Evolutionary conservation across 129 eudicot species (phyloP).

Genomic region (Rutidosis leptorrhynchoides): DNA sequence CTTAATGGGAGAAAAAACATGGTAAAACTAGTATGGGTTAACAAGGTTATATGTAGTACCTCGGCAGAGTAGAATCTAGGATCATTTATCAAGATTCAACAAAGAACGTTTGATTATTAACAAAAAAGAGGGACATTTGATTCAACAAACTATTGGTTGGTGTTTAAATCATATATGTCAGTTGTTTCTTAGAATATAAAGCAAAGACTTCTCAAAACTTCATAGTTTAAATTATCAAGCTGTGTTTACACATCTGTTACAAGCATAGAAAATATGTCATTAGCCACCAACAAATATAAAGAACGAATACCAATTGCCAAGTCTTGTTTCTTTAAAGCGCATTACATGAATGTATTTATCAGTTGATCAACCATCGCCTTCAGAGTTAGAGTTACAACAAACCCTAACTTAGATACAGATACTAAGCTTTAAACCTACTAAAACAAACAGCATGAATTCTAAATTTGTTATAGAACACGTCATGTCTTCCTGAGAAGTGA

Average conservation of each 20-base stretch:
- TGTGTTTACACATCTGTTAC: neutral
- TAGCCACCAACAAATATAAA: constrained; percentile 6
- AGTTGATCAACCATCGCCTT: neutral
- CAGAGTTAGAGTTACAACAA: neutral
- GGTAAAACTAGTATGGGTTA: neutral
- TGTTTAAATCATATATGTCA: neutral
- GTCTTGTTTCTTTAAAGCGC: constrained; percentile 2
- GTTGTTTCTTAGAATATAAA: constrained; percentile 2
- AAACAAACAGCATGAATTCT: constrained; percentile 1
- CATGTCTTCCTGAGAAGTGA: neutral
- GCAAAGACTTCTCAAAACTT: neutral
- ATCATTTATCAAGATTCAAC: neutral
- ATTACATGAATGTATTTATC: neutral
- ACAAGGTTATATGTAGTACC: neutral
- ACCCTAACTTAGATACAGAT: neutral
- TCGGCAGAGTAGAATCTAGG: neutral
- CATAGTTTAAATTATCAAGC: neutral
- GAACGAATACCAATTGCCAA: neutral
- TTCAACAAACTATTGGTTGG: neutral
- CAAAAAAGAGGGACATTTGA: too few relatives aligned
- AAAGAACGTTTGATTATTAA: neutral
- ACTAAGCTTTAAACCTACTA: neutral
- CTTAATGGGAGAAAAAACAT: neutral
- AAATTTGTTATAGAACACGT: constrained; percentile 9
- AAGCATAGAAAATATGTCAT: neutral